phyloP scores from a whole-genome alignment of 2,329 filamentous ascomycete species.

The Aspergillus sergii region DNA sequence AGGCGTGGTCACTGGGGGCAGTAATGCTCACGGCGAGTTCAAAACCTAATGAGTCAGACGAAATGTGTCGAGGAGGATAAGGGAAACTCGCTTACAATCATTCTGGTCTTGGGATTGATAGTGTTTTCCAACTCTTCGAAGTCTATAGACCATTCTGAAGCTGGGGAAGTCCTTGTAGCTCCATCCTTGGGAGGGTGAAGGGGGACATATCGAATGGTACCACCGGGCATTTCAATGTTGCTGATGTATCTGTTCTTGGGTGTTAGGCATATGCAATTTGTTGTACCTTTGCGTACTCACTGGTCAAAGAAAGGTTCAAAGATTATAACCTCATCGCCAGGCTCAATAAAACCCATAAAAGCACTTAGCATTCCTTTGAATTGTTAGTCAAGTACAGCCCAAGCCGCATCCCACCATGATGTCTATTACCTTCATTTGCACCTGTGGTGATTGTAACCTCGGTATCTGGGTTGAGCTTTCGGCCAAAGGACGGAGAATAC shows the following conservation, averaged over 20 bases:
- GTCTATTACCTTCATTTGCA: slow-evolving; percentile 49
- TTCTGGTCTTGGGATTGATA: slow-evolving; percentile 85
- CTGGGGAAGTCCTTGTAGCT: slow-evolving; percentile 75
- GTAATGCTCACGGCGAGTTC: slow-evolving; percentile 50
- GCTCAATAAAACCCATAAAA: slow-evolving; percentile 96
- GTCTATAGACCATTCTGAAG: slow-evolving; percentile 85
- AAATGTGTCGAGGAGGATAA: background rate
- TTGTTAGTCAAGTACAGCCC: slow-evolving; percentile 1
- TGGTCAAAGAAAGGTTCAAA: slow-evolving; percentile 99
- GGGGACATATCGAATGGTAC: slow-evolving; percentile 93
- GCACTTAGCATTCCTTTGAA: slow-evolving; percentile 80
- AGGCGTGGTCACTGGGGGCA: background rate
- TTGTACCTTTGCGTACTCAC: slow-evolving; percentile 46
- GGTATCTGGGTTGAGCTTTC: slow-evolving; percentile 79
- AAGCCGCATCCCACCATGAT: background rate
- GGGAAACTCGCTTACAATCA: slow-evolving; percentile 69
- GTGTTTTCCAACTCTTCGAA: slow-evolving; percentile 78
- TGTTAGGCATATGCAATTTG: background rate
- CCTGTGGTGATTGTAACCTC: slow-evolving; percentile 91
- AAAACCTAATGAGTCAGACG: slow-evolving; percentile 40
- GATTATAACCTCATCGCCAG: slow-evolving; percentile 92
- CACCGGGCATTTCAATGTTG: slow-evolving; percentile 98
- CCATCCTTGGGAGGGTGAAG: slow-evolving; percentile 85
- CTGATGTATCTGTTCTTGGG: slow-evolving; percentile 71
- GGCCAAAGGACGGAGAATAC: slow-evolving; percentile 87